These are phyloP conservation scores for Saccharomycopsis sp. DNA, from an alignment of 805 yeast species.

Conservation along the genomic window DNA sequence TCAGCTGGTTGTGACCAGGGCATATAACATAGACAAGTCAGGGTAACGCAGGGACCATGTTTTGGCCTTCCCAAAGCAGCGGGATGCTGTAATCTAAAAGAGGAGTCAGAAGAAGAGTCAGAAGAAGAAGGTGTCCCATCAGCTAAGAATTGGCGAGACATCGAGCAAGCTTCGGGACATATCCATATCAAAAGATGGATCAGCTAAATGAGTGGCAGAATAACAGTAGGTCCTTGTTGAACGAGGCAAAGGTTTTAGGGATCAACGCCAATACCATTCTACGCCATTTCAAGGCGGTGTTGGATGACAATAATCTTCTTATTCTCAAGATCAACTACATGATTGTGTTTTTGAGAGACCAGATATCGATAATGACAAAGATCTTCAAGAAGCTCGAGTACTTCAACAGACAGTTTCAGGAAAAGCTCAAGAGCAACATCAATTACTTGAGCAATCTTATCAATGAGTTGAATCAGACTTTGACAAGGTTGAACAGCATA, in stretches of 20 bases:
- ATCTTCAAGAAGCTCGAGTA: slow-evolving; percentile 10
- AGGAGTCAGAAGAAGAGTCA: no score
- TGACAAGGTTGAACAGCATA: slow-evolving; percentile 16
- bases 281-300: slow-evolving; percentile 8
- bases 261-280: slow-evolving; percentile 11
- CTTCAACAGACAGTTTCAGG: slow-evolving; percentile 14
- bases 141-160: no score
- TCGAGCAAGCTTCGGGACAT: no score
- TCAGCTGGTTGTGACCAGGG: no score
- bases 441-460: slow-evolving; percentile 11
- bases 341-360: slow-evolving; percentile 19
- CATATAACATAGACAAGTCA: no score
- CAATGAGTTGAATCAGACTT: slow-evolving; percentile 7
- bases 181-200: not conserved
- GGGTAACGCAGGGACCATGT: no score
- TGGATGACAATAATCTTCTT: slow-evolving; percentile 18
- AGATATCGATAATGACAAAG: slow-evolving; percentile 15
- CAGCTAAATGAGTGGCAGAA: slow-evolving; percentile 13
- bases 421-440: slow-evolving; percentile 11
- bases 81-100: no score
- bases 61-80: no score
- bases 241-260: slow-evolving; percentile 19
- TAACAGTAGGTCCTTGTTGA: slow-evolving; percentile 4
- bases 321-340: slow-evolving; percentile 19
- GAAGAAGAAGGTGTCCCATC: no score